Base-by-base conservation (phyloP, 1,284 basidiomycete genomes). In the Cryptococcus maquisensis region DNA sequence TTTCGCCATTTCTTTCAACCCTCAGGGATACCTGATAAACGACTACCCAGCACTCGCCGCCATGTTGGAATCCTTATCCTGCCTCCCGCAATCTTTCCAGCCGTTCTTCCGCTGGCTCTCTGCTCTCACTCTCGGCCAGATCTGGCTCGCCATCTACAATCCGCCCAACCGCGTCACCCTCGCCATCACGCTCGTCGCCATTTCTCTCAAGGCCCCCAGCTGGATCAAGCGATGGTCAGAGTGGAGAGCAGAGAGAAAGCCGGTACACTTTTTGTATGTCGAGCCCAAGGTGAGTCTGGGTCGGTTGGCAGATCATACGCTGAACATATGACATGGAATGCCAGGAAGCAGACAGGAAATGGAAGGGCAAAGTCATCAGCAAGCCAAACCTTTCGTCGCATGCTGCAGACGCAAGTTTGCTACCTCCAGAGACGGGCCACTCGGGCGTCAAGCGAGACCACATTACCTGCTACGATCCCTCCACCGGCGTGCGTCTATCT, bases 381-480 rank as follows among this genome's bases (percentile, higher is more conserved):
- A 40, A 54, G 13, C 72, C 70, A 0, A 58, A 54, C 47, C 44
- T 72, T 12, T 64, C 57, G 49, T 58, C 68, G 21, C 70, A 72
- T 49, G 23, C 60, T 50, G 42, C 61, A 7, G 64, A 73, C 52
- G 36, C 47, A 1, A 53, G 53, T 2, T 60, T 74, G 6, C 59
- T 72, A 9, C 67, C 65, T 12, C 62, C 60, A 28, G 65, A 62
- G 40, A 50, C 57, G 7, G 61, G 61, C 10, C 49, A 51, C n/a
- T 73, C 78, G 21, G 75, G 81, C 4, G 73, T 77, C n/a, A 81
- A 79, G 35, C 73, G 82, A 43, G 79, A 83, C 54, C 90, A 87
- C 65, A 87, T 98, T 53, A 93, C 90, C 2, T 86, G 86, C 74
- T 97, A 86, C 67, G 94, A 97, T 72, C 94, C 94, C 9, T 85